Base-by-base conservation (phyloP, 73 alveolate species). In the Breviolum minutum region DNA sequence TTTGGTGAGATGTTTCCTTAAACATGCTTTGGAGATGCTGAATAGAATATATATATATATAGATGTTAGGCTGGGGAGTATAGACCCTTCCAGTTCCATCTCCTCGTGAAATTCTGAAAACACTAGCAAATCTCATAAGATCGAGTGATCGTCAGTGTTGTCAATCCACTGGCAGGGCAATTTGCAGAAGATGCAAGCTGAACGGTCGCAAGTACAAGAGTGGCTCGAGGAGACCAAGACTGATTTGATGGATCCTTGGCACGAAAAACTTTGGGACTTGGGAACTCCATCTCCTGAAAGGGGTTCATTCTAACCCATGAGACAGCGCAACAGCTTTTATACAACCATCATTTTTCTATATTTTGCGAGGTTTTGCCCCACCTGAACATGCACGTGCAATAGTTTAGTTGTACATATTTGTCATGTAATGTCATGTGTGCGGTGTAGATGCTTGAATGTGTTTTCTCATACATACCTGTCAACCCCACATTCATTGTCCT, bases 221-320 rank as follows among this genome's bases (percentile, higher is more conserved):
- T 94, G 99, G 99, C 94, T 94, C 2, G 99, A 94, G 85, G 99
- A 94, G 85, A 94, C 99, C 69, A 94, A 80, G 85, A 94, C 88
- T 2, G 97, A 92, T 19, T 89, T 92, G 66, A 76, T 74, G 97
- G 97, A 54, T 7, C 64, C 83, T 77, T 27, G 86, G 14, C 61
- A 22, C n/a, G 77, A 40, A 8, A 77, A 30, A 26, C 64, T 77
- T 27, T 24, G 30, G 30, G 63, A 13, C 24, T 76, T 2, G 81
- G 30, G 30, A 71, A 20, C 16, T 66, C 16, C 0, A 66, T 66
- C 2, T 66, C 54, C 54, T 40, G 54, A 40, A 40, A 40, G 54
- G 54, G 54, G 5, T 40, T 40, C 54, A 40, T 40, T 3, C 54
- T 40, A 40, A 40, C 54, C 54, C 54, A 40, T 40, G 54, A 3